Evolutionary conservation across 2,329 filamentous ascomycete species (phyloP).

Genomic region (Nemania sp.): DNA sequence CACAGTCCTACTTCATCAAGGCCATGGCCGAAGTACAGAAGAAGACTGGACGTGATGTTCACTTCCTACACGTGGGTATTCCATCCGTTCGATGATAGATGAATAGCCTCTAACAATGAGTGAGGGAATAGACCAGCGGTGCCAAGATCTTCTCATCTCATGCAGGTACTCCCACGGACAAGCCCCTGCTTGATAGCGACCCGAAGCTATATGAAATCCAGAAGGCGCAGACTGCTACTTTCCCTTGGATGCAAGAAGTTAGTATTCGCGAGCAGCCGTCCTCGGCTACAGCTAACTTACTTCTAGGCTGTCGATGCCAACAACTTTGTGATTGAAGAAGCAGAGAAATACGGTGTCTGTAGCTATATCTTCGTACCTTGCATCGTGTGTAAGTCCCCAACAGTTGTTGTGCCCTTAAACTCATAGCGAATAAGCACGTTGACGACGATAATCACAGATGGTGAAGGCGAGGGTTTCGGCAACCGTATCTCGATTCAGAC

Average conservation of each 20-base stretch:
- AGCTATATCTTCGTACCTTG: constrained; percentile 67
- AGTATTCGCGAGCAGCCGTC: constrained; percentile 2
- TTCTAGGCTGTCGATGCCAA: constrained; percentile 57
- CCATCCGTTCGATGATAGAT: not conserved
- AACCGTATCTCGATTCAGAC: constrained; percentile 65
- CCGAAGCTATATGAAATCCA: constrained; percentile 58
- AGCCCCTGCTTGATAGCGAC: constrained; percentile 58
- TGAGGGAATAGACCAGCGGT: constrained; percentile 56
- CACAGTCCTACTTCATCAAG: constrained; percentile 58
- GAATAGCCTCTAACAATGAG: not conserved
- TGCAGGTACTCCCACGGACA: constrained; percentile 57
- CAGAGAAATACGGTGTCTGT: constrained; percentile 57
- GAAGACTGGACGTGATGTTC: constrained; percentile 56
- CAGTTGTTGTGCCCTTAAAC: not conserved
- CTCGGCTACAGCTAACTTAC: not conserved
- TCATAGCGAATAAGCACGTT: not conserved
- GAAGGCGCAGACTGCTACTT: constrained; percentile 50
- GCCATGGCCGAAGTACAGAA: constrained; percentile 59
- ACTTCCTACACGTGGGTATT: constrained; percentile 59
- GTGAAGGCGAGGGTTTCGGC: constrained; percentile 62
- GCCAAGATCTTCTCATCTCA: constrained; percentile 65
- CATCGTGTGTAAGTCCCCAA: constrained; percentile 58
- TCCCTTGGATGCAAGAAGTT: constrained; percentile 46
- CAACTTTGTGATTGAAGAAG: constrained; percentile 57
- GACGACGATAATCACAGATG: constrained; percentile 48